Percentiles rank a stretch among this genome's conserved stretches.
Evolutionary conservation across 1,284 basidiomycete genomes (phyloP).

Genomic region (Irpex lacteus): DNA sequence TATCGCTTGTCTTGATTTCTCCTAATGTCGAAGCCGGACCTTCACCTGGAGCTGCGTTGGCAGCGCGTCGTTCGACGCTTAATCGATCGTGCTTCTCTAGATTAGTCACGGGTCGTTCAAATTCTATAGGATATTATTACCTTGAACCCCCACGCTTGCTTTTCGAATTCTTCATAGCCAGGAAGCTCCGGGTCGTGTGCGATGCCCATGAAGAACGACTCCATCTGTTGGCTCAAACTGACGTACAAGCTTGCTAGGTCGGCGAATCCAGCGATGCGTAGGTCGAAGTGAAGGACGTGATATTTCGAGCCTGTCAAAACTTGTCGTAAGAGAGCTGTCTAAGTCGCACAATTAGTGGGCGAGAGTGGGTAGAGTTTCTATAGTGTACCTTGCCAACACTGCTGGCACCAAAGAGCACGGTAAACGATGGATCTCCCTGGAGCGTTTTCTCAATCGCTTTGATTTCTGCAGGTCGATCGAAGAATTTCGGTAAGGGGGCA

Average conservation of each 20-base stretch:
- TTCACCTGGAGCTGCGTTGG: conserved; percentile 32
- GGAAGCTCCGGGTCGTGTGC: conserved; percentile 40
- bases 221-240: conserved; percentile 74
- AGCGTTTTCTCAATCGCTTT: conserved; percentile 60
- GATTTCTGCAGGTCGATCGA: conserved; percentile 64
- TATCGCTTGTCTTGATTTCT: conserved; percentile 69
- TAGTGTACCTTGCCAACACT: conserved; percentile 68
- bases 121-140: conserved; percentile 30
- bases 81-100: conserved; percentile 61
- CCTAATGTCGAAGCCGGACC: conserved; percentile 31
- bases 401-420: conserved; percentile 78
- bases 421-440: conserved; percentile 73
- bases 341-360: conserved; percentile 2
- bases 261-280: conserved; percentile 80
- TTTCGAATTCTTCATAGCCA: conserved; percentile 73
- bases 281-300: conserved; percentile 80
- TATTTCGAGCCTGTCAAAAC: conserved; percentile 65
- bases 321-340: conserved; percentile 77
- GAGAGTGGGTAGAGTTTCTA: conserved; percentile 7
- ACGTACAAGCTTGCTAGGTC: conserved; percentile 74
- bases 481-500: conserved; percentile 70
- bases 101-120: not conserved
- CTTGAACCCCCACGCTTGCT: conserved; percentile 76
- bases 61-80: conserved; percentile 61
- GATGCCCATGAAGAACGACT: conserved; percentile 71